Percentiles rank a stretch among this genome's conserved stretches.
Evolutionary conservation across 2,329 filamentous ascomycete genomes (phyloP).

Genomic region (Penicillium concentricum): DNA sequence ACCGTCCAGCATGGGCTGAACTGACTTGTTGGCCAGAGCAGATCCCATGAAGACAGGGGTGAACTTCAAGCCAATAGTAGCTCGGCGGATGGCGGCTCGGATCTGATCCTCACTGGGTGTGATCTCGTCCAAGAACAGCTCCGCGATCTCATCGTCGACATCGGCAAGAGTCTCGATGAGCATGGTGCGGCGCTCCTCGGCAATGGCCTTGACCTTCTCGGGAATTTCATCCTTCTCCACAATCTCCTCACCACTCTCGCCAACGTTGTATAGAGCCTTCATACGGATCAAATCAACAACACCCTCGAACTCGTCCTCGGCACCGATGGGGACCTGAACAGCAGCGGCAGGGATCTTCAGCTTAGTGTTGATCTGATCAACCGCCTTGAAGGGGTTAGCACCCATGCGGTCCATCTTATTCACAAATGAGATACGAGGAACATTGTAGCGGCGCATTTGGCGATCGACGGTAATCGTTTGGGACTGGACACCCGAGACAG

Average conservation of each 20-base stretch:
- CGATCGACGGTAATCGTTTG: conserved; percentile 98
- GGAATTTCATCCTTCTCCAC: conserved; percentile 78
- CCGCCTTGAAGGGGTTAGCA: conserved; percentile 94
- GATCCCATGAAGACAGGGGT: conserved; percentile 95
- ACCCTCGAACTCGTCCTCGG: conserved; percentile 87
- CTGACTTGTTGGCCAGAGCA: conserved; percentile 87
- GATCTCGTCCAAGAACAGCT: conserved; percentile 86
- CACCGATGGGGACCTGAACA: conserved; percentile 89
- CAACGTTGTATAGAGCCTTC: conserved; percentile 92
- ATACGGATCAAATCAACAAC: conserved; percentile 91
- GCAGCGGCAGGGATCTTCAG: conserved; percentile 90
- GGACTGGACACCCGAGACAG: conserved; percentile 93
- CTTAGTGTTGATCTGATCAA: conserved; percentile 97
- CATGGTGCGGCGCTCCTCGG: conserved; percentile 75
- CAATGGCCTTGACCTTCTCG: conserved; percentile 71
- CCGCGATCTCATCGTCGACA: conserved; percentile 96
- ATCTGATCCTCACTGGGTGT: conserved; percentile 79
- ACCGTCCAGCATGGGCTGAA: conserved; percentile 95
- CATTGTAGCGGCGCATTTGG: conserved; percentile 98
- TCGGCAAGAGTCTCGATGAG: conserved; percentile 95
- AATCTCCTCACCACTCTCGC: conserved; percentile 74
- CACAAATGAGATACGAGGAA: conserved; percentile 91
- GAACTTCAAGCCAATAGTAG: conserved; percentile 88
- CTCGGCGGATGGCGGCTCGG: conserved; percentile 84
- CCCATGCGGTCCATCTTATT: conserved; percentile 99